Percentiles rank a stretch among this genome's conserved stretches.
These are phyloP conservation scores for Pyronema domesticum DNA, from an alignment of 495 filamentous ascomycete genomes.

Conservation along the genomic window DNA sequence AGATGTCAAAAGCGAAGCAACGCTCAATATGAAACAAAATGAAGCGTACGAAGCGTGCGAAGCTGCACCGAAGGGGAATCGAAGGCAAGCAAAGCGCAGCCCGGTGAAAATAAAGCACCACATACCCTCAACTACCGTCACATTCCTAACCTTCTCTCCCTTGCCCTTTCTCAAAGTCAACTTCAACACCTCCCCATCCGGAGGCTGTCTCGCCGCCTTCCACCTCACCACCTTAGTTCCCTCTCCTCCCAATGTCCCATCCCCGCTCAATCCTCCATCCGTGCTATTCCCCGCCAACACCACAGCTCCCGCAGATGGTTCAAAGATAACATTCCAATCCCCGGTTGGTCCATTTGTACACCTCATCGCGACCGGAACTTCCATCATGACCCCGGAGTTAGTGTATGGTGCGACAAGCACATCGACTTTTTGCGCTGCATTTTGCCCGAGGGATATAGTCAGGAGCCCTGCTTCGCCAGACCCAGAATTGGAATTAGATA, in stretches of 20 bases:
- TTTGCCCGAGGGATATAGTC: neutral
- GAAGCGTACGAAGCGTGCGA: no score
- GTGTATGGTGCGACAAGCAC: slow-evolving; percentile 18
- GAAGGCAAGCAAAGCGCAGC: neutral
- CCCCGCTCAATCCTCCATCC: neutral
- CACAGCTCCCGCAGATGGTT: slow-evolving; percentile 11
- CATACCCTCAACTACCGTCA: slow-evolving; percentile 16
- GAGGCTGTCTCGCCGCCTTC: slow-evolving; percentile 9
- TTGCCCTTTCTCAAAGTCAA: slow-evolving; percentile 16
- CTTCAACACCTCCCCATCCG: slow-evolving; percentile 10
- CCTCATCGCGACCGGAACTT: slow-evolving; percentile 9
- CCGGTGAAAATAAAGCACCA: no score
- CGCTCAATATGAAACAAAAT: no score
- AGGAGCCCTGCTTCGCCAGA: neutral
- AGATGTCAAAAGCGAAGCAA: no score
- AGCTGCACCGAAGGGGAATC: no score
- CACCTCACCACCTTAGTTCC: neutral
- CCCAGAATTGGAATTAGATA: no score
- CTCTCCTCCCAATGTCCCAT: neutral
- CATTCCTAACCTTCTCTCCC: slow-evolving; percentile 10
- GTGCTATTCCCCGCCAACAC: slow-evolving; percentile 1
- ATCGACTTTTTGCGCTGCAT: slow-evolving; percentile 5
- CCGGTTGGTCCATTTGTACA: slow-evolving; percentile 2
- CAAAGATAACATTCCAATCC: slow-evolving; percentile 15
- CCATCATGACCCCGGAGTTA: slow-evolving; percentile 7